phyloP scores from a whole-genome alignment of 495 filamentous ascomycete species.

The Glutinoglossum americanum region DNA sequence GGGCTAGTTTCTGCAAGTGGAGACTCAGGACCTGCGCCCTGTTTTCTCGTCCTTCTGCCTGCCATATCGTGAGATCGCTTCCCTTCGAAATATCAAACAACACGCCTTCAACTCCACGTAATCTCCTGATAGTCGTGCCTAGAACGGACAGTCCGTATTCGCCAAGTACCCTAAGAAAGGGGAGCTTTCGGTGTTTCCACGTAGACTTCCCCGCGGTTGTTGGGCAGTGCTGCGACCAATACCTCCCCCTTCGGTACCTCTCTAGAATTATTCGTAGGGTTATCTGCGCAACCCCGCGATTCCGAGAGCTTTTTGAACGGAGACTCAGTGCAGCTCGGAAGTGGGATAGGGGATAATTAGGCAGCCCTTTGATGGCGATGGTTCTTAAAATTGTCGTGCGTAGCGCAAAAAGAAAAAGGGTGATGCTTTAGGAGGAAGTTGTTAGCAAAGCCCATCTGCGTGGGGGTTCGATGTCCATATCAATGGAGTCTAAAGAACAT shows the following conservation, averaged over 20 bases:
- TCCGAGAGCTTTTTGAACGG: background rate
- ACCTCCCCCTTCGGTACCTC: background rate
- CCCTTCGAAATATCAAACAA: background rate
- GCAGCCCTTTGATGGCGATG: background rate
- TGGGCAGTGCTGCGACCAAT: background rate
- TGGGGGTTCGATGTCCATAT: background rate
- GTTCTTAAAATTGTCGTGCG: background rate
- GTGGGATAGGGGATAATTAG: background rate
- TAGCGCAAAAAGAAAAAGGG: background rate
- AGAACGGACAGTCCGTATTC: background rate
- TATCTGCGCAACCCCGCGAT: background rate
- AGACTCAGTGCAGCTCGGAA: background rate
- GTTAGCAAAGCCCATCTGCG: background rate
- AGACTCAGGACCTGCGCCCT: background rate
- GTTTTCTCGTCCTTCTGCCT: slow-evolving; percentile 1
- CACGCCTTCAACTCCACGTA: no score
- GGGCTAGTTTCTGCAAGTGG: background rate
- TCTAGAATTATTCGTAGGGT: background rate
- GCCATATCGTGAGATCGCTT: background rate
- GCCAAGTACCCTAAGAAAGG: background rate
- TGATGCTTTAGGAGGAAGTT: background rate
- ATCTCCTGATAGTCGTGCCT: background rate
- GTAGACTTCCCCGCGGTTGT: background rate
- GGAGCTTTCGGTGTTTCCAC: background rate
- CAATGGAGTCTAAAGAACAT: background rate